These are phyloP conservation scores for Talaromyces liani DNA, from an alignment of 495 filamentous ascomycete species.

Conservation along the genomic window DNA sequence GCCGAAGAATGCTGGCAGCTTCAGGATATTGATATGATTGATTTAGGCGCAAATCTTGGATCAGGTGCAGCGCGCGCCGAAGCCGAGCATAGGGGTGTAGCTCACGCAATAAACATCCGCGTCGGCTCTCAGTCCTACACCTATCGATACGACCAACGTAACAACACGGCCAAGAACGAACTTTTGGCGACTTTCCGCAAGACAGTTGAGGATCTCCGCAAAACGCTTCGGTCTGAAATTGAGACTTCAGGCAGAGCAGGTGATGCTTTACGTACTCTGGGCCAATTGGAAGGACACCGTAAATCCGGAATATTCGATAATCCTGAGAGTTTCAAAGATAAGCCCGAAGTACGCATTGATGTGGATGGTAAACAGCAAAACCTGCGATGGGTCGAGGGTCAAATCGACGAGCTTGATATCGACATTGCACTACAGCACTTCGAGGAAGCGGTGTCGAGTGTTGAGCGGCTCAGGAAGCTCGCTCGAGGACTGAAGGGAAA, in stretches of 20 bases:
- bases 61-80: conserved; percentile 48
- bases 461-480: conserved; percentile 76
- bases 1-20: conserved; percentile 94
- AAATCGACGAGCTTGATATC: conserved; percentile 95
- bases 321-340: conserved; percentile 52
- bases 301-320: conserved; percentile 63
- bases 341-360: conserved; percentile 72
- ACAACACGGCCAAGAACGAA: conserved; percentile 65
- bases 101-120: conserved; percentile 84
- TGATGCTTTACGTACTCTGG: conserved; percentile 75
- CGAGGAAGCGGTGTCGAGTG: conserved; percentile 69
- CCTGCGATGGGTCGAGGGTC: conserved; percentile 86
- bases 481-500: conserved; percentile 78
- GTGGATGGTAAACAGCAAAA: conserved; percentile 96
- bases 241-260: conserved; percentile 70
- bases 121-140: conserved; percentile 90
- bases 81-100: conserved; percentile 56
- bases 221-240: conserved; percentile 71
- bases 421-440: conserved; percentile 88
- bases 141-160: conserved; percentile 72
- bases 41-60: conserved; percentile 61
- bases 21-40: conserved; percentile 86
- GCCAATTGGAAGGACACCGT: conserved; percentile 51
- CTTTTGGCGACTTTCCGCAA: conserved; percentile 85
- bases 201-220: conserved; percentile 81